phyloP scores from a whole-genome alignment of 2,329 filamentous ascomycete species.

The Alternaria arborescens region DNA sequence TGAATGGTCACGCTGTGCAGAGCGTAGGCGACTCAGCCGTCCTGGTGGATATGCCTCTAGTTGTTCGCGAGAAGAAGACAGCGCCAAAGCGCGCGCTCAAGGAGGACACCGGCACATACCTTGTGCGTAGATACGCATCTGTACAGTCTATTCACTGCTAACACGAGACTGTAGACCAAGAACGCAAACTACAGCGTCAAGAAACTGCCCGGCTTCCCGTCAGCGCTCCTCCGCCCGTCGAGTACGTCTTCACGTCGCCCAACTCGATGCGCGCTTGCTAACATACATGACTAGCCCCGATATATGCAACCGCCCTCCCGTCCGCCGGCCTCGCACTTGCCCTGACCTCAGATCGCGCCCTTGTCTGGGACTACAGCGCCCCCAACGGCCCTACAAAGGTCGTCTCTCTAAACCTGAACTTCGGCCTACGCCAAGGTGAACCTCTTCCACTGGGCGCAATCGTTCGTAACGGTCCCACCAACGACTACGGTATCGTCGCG shows the following conservation, averaged over 20 bases:
- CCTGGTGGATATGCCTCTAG: constrained; percentile 47
- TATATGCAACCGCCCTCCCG: constrained; percentile 60
- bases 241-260: constrained; percentile 60
- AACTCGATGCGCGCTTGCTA: constrained; percentile 20
- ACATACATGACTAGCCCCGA: constrained; percentile 41
- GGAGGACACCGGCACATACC: constrained; percentile 71
- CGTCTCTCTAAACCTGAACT: constrained; percentile 80
- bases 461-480: constrained; percentile 78
- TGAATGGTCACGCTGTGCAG: constrained; percentile 46
- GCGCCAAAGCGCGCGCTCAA: constrained; percentile 65
- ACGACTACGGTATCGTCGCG: constrained; percentile 85
- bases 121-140: constrained; percentile 60
- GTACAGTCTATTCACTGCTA: constrained; percentile 8
- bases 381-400: constrained; percentile 72
- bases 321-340: constrained; percentile 76
- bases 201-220: constrained; percentile 83
- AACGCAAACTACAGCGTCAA: constrained; percentile 86
- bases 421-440: constrained; percentile 72
- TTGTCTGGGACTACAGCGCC: constrained; percentile 86
- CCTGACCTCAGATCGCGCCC: constrained; percentile 80
- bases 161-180: constrained; percentile 67
- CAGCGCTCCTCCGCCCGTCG: constrained; percentile 73
- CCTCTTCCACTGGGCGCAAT: constrained; percentile 83
- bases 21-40: constrained; percentile 41
- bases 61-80: constrained; percentile 51